Conservation (phyloP, 2,329 filamentous ascomycete species). For the Tolypocladium album region DNA sequence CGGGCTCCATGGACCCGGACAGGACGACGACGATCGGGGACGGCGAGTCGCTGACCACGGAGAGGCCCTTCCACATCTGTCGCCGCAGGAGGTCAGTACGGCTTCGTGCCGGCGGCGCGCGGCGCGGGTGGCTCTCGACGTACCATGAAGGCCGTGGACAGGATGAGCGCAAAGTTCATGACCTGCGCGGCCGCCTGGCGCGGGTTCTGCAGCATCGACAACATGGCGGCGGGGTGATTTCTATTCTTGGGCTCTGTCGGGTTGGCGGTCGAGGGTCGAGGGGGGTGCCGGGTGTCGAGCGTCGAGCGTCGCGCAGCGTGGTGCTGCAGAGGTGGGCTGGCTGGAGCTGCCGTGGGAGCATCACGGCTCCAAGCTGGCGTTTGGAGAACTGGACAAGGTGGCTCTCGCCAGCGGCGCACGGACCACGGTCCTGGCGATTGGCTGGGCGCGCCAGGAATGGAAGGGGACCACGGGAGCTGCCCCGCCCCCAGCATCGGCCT, state of each 20-base stretch:
- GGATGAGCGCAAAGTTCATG: constrained; percentile 82
- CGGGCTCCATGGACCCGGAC: constrained; percentile 75
- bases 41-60: constrained; percentile 62
- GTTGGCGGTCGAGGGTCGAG: neutral
- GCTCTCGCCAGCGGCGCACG: constrained; percentile 5
- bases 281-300: neutral
- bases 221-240: constrained; percentile 34
- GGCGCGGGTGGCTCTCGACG: constrained; percentile 7
- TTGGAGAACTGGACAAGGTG: constrained; percentile 16
- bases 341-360: neutral
- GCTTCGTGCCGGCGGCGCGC: neutral
- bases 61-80: constrained; percentile 80
- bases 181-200: constrained; percentile 73
- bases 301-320: neutral
- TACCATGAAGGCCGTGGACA: constrained; percentile 86
- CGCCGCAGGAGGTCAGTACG: constrained; percentile 7
- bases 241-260: neutral
- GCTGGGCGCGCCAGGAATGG: neutral
- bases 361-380: constrained; percentile 3
- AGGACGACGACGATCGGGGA: constrained; percentile 77
- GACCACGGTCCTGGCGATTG: neutral
- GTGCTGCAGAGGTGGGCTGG: neutral
- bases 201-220: constrained; percentile 60
- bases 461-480: neutral
- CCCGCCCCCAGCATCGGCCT: too few relatives aligned